phyloP scores from a whole-genome alignment of 495 filamentous ascomycete species.

The Neurospora sp. region DNA sequence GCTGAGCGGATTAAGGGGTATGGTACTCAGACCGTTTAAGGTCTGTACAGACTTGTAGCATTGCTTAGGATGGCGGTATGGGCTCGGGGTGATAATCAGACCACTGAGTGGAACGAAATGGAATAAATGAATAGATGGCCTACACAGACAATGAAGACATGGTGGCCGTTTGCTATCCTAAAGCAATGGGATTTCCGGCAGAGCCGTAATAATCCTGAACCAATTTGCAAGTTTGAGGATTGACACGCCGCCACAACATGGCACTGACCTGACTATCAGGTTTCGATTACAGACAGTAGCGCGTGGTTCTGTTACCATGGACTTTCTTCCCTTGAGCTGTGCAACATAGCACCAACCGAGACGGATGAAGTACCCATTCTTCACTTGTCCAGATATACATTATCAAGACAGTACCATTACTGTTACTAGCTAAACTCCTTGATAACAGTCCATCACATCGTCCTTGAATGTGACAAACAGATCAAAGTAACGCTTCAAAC shows the following conservation, averaged over 20 bases:
- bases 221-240: background rate
- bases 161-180: background rate
- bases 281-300: background rate
- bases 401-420: background rate
- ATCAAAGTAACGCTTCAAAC: background rate
- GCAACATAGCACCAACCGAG: background rate
- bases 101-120: background rate
- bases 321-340: background rate
- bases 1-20: slow-evolving; percentile 65
- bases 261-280: background rate
- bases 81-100: background rate
- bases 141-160: background rate
- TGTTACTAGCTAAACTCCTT: background rate
- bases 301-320: background rate
- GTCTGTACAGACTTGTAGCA: background rate
- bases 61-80: background rate
- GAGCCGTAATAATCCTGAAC: background rate
- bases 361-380: background rate
- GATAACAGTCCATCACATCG: background rate
- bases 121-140: background rate
- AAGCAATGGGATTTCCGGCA: background rate
- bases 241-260: background rate
- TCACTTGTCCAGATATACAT: background rate
- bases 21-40: slow-evolving; percentile 39
- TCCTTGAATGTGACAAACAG: background rate